Percentiles rank a stretch among this genome's conserved stretches.
Conservation (phyloP, 192 early-diverging fungal genomes). For the Powellomyces hirtus region DNA sequence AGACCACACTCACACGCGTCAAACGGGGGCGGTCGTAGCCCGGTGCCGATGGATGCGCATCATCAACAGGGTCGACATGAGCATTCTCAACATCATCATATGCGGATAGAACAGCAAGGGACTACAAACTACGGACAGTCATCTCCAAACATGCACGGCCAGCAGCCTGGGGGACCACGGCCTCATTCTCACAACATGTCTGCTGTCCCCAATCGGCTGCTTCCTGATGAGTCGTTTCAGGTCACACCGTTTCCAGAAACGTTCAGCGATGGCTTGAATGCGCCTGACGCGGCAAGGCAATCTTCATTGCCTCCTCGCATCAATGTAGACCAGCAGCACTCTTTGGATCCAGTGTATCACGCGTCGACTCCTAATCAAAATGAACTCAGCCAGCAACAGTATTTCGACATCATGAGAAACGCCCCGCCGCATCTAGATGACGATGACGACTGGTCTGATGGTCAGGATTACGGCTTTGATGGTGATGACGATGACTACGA, state of each 20-base stretch:
- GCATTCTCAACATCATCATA: not conserved
- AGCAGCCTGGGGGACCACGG: too few relatives aligned
- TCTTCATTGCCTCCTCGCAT: not conserved
- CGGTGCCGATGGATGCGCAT: not conserved
- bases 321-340: not conserved
- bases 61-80: not conserved
- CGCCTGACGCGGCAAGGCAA: not conserved
- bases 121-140: not conserved
- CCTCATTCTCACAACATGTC: not conserved
- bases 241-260: not conserved
- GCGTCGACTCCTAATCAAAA: not conserved
- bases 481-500: conserved; percentile 22
- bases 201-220: not conserved
- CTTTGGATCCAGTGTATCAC: not conserved
- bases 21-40: not conserved
- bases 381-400: not conserved
- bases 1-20: not conserved
- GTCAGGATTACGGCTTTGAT: conserved; percentile 10
- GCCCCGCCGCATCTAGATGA: conserved; percentile 22
- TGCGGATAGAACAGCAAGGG: not conserved
- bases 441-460: conserved; percentile 18
- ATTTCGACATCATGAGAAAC: not conserved
- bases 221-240: not conserved
- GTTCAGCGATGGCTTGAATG: not conserved
- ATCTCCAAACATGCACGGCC: not conserved